A percentile compares a stretch with the other conserved stretches of the same genome.
Conservation (phyloP, 768 basidiomycete species). For the Podaxis sp. region DNA sequence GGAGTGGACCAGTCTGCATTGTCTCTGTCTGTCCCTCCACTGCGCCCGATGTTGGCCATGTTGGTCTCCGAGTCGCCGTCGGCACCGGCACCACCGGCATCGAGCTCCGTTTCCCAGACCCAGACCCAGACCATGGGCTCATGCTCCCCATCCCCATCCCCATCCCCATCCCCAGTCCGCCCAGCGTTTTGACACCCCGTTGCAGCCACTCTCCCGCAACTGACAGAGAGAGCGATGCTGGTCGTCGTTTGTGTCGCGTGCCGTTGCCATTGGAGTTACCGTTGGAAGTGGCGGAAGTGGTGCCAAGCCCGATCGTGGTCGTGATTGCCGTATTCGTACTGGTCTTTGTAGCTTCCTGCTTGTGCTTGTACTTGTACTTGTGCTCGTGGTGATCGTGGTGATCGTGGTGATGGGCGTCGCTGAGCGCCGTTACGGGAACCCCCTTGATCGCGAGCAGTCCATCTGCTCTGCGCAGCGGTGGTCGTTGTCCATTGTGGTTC, state of each 20-base stretch:
- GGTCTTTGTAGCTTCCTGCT: neutral
- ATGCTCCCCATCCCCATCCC: neutral
- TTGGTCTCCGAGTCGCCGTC: neutral
- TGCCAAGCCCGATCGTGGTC: neutral
- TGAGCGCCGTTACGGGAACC: neutral
- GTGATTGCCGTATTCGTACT: neutral
- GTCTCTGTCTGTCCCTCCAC: neutral
- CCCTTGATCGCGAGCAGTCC: neutral
- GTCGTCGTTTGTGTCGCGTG: neutral
- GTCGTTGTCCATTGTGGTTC: neutral
- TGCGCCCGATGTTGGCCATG: neutral
- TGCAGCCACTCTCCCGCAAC: slow-evolving; percentile 2
- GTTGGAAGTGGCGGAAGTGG: neutral
- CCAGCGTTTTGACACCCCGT: neutral
- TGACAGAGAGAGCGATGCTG: neutral
- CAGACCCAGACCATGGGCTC: neutral
- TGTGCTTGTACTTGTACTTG: neutral
- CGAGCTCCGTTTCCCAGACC: neutral
- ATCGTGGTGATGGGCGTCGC: neutral
- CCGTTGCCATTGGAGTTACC: neutral
- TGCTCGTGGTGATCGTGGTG: neutral
- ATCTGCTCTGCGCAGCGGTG: neutral
- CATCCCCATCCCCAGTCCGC: neutral
- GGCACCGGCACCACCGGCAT: neutral
- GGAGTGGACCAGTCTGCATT: neutral